Evolutionary conservation across 192 early-diverging fungal species (phyloP), one percentile per base, ranked within the genome.

Genomic region (Neocallimastix lanati): DNA sequence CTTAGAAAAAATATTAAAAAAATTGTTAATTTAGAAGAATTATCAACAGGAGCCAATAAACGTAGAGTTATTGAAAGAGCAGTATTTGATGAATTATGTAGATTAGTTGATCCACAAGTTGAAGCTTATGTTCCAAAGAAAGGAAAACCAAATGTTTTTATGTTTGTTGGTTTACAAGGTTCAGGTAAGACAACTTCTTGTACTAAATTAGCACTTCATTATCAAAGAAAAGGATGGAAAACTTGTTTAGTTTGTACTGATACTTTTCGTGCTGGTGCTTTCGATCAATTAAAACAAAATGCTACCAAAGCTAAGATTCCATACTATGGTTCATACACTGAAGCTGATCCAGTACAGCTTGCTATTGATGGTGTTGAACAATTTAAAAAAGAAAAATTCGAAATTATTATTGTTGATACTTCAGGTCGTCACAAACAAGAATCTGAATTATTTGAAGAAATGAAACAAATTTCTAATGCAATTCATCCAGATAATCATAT

Each of bases 121-220:
- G 80, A 76, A 78, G 87, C 94, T n/a, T 96, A 91, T 85, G 91
- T 89, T 82, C 95, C 96, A 58, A 88, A 89, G 58, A 96, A 96
- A 84, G 91, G 92, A 27, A 91, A 90, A 82, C 78, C 88, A 29
- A 96, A 96, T 83, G 87, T 97, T 13, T 90, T 97, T 77, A 97
- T 98, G 96, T 96, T 98, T 90, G 96, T 98, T 29, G 96, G 96
- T 80, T 84, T 98, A 82, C 96, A 98, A 80, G 96, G 96, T 81
- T 90, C 90, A 78, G 96, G 96, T 77, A 98, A 98, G 81, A 98
- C 96, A 25, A 98, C 96, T 1, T 93, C 96, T 12, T 98, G 96
- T 85, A 97, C 96, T 29, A 98, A 98, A 85, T 85, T 98, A 76
- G 96, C 95, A 4, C 89, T 91, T 25, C 89, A 94, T 78, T 98